Conservation (phyloP, 1,139 yeast species). For the Blastobotrys capitulatus region DNA sequence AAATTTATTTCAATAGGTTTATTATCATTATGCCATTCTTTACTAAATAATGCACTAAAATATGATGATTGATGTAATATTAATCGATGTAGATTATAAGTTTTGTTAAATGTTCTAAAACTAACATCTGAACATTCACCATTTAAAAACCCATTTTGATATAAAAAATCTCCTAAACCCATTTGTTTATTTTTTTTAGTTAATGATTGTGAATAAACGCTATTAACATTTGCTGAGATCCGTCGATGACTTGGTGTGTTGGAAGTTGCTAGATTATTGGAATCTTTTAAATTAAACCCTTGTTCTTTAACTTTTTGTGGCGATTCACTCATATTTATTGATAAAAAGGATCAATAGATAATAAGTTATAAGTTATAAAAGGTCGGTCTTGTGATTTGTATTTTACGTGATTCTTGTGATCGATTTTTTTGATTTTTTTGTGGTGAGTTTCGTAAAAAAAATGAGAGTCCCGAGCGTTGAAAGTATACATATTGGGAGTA, state of each 20-base stretch:
- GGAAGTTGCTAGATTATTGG: too few species aligned
- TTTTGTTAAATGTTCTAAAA: constrained; percentile 40
- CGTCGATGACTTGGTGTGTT: constrained; percentile 6
- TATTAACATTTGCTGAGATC: neutral
- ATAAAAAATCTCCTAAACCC: constrained; percentile 32
- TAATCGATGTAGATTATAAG: constrained; percentile 41
- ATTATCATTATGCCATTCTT: constrained; percentile 37
- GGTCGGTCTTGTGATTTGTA: too few species aligned
- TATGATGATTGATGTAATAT: constrained; percentile 44
- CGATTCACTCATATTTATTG: neutral
- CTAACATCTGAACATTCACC: constrained; percentile 48
- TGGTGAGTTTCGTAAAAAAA: too few species aligned
- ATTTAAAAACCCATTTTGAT: constrained; percentile 37
- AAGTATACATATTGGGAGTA: too few species aligned
- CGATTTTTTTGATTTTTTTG: too few species aligned
- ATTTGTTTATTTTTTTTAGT: constrained; percentile 13
- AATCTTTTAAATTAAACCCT: too few species aligned
- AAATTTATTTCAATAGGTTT: constrained; percentile 32
- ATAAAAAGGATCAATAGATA: too few species aligned
- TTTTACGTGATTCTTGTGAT: too few species aligned
- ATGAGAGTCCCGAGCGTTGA: too few species aligned
- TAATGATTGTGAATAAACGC: neutral
- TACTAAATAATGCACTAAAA: constrained; percentile 41
- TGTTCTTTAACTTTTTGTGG: constrained; percentile 1
- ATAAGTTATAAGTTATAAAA: too few species aligned